Percentiles rank a stretch among this genome's conserved stretches.
Evolutionary conservation across 176 grass and related monocot genomes (phyloP).

Genomic region (Secale cereale): DNA sequence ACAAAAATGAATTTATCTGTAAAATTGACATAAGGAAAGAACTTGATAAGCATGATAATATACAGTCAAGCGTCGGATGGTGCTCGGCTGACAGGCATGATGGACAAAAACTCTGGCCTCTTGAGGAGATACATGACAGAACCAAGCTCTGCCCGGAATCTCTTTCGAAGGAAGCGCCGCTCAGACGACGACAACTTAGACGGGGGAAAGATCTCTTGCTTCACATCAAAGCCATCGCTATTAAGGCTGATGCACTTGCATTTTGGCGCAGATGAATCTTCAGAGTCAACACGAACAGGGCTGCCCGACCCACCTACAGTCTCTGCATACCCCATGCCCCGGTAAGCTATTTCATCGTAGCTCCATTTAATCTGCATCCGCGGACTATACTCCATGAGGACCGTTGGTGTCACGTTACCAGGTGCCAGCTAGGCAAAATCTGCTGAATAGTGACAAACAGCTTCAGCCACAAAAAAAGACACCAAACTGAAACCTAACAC

Average conservation of each 20-base stretch:
- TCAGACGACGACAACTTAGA: constrained; percentile 63
- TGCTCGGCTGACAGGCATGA: constrained; percentile 11
- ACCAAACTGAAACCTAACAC: not conserved
- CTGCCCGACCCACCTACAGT: constrained; percentile 57
- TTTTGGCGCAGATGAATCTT: constrained; percentile 64
- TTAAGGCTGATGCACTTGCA: constrained; percentile 91
- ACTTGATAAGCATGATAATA: too few species aligned
- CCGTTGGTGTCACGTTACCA: constrained; percentile 56
- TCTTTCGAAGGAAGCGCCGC: constrained; percentile 54
- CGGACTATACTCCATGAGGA: constrained; percentile 49
- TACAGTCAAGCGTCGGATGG: too few species aligned
- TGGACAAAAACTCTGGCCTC: constrained; percentile 32
- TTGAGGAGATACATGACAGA: constrained; percentile 45
- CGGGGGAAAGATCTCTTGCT: constrained; percentile 49
- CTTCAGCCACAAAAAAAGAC: not conserved
- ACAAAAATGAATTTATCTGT: too few species aligned
- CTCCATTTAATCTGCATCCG: constrained; percentile 49
- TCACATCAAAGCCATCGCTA: constrained; percentile 47
- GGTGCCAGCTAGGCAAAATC: constrained; percentile 37
- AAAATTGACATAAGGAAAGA: too few species aligned
- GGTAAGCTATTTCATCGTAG: constrained; percentile 37
- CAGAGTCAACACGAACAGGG: constrained; percentile 53
- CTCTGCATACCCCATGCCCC: constrained; percentile 23
- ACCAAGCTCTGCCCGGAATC: constrained; percentile 61
- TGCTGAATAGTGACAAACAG: not conserved